Evolutionary conservation across 148 eudicot species (phyloP), one percentile per base, ranked within the genome.

Genomic region (Rhododendron mucronatum): DNA sequence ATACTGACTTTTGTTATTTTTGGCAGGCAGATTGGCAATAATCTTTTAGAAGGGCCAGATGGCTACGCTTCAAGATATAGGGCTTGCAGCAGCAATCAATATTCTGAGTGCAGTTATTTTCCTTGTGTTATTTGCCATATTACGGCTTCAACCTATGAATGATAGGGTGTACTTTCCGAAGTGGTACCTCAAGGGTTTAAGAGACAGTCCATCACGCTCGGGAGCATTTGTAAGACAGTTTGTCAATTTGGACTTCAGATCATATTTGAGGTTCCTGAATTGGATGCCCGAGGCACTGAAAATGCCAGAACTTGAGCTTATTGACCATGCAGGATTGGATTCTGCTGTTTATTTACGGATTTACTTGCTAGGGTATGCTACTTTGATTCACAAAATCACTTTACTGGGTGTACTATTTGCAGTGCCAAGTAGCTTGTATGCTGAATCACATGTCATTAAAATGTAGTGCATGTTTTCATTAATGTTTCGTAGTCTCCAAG

Each of bases 151-250:
- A 83, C 98, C 99, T 80, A 92, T 96, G 91, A 96, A 96, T 84
- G 99, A 96, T 84, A 91, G 99, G 86, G 99, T 96, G 45, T 96
- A 96, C 91, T 96, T 96, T 85, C 98, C 99, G 37, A 96, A 96
- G 90, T 96, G 99, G 99, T 97, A 97, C 85, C 91, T 97, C n/a
- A 93, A 89, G 90, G 98, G 98, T 88, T 89, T 97, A 89, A 89
- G 99, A 90, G 92, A 84, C 88, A 94, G 95, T 69, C 98, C 99
- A 1, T 80, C 94, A 67, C 83, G 82, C 50, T 86, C 92, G 26
- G 99, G 99, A 81, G 90, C 92, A 28, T 92, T 89, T 79, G 94
- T 94, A 39, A 82, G 82, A 86, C 93, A 93, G 91, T 86, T 97
- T 87, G 95, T 97, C 84, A 97, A 97, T 90, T 65, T 97, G 90